Conservation (phyloP, 345 rosid genomes). For the Hypericum perforatum region DNA sequence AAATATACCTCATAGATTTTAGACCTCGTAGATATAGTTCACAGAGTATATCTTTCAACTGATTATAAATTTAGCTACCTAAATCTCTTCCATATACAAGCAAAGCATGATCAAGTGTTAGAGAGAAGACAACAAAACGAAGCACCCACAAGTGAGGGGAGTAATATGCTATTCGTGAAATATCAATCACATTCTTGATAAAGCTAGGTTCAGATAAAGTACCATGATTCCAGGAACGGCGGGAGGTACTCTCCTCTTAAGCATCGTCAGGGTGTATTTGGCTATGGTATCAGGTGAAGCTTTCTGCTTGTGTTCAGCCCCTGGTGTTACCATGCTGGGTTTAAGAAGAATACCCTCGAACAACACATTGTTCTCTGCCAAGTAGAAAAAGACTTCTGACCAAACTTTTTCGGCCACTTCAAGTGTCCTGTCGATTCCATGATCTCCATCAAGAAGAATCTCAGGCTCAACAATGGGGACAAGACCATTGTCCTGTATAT, state of each 20-base stretch:
- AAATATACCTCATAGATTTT: too few relatives aligned
- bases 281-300: slow-evolving; percentile 89
- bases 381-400: slow-evolving; percentile 90
- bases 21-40: too few relatives aligned
- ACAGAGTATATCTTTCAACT: too few relatives aligned
- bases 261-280: slow-evolving; percentile 84
- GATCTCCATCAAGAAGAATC: slow-evolving; percentile 96
- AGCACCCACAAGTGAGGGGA: background rate
- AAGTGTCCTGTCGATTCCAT: slow-evolving; percentile 83
- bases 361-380: slow-evolving; percentile 82
- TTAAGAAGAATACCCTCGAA: slow-evolving; percentile 90
- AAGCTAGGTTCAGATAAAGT: slow-evolving; percentile 11
- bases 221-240: slow-evolving; percentile 98
- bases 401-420: slow-evolving; percentile 98
- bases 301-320: slow-evolving; percentile 87
- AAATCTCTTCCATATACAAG: too few relatives aligned
- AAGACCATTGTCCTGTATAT: slow-evolving; percentile 77
- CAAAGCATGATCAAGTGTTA: too few relatives aligned
- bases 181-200: background rate
- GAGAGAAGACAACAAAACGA: background rate
- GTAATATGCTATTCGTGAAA: slow-evolving; percentile 1
- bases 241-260: slow-evolving; percentile 86
- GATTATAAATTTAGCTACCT: too few relatives aligned
- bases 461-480: slow-evolving; percentile 98
- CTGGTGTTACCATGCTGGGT: slow-evolving; percentile 99